These are phyloP conservation scores for Coprinellus micaceus DNA, from an alignment of 768 basidiomycete genomes.

Conservation along the genomic window DNA sequence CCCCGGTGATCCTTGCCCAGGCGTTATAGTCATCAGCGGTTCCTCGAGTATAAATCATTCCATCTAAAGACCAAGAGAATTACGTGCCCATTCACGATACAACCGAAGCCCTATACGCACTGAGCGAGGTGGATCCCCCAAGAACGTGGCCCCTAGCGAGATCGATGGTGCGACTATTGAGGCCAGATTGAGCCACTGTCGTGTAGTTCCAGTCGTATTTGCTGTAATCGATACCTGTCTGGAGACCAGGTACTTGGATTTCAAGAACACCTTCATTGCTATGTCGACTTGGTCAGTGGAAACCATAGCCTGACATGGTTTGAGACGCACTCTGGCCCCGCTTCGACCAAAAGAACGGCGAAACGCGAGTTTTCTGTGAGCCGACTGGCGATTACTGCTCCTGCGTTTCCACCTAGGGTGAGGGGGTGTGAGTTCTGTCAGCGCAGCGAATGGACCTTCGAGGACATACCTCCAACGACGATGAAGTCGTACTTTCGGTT, in stretches of 20 bases:
- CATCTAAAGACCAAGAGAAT: constrained; percentile 13
- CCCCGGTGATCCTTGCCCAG: constrained; percentile 42
- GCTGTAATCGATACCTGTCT: background rate
- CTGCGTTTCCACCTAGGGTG: constrained; percentile 35
- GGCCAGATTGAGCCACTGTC: constrained; percentile 10
- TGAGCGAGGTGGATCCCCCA: constrained; percentile 17
- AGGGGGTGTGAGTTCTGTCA: background rate
- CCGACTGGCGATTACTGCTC: constrained; percentile 42
- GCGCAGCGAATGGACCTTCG: background rate
- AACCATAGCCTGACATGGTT: background rate
- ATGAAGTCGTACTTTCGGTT: constrained; percentile 12
- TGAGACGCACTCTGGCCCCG: constrained; percentile 25
- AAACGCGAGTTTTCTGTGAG: constrained; percentile 34
- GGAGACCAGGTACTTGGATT: constrained; percentile 11
- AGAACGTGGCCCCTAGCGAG: constrained; percentile 14
- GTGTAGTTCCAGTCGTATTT: constrained; percentile 16
- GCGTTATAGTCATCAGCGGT: constrained; percentile 47
- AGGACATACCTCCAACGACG: constrained; percentile 24
- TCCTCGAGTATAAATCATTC: constrained; percentile 27
- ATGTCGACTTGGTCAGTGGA: background rate
- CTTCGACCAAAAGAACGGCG: constrained; percentile 39
- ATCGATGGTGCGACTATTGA: constrained; percentile 8
- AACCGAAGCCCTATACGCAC: constrained; percentile 13
- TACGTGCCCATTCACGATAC: background rate
- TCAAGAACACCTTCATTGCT: constrained; percentile 16